These are phyloP conservation scores for Zygoascus bituminiphila DNA, from an alignment of 805 yeast species.

Conservation along the genomic window DNA sequence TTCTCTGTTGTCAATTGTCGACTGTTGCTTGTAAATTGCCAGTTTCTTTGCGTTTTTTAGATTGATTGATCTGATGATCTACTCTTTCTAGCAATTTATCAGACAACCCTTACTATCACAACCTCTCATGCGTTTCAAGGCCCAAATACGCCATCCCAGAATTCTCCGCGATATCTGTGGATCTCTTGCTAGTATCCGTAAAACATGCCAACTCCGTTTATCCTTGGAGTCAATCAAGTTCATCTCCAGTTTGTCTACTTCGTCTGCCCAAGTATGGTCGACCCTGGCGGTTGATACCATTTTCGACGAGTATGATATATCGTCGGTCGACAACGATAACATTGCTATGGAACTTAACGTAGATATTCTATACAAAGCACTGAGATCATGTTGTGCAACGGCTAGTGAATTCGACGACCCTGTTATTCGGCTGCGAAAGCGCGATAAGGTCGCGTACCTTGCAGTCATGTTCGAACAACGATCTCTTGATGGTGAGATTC, in stretches of 20 bases:
- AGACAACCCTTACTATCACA: too few species aligned
- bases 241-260: constrained; percentile 38
- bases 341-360: constrained; percentile 55
- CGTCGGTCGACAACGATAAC: constrained; percentile 37
- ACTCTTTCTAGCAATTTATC: too few species aligned
- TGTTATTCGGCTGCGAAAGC: constrained; percentile 16
- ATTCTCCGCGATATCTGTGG: constrained; percentile 33
- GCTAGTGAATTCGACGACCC: constrained; percentile 26
- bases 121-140: constrained; percentile 6
- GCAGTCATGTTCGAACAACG: constrained; percentile 51
- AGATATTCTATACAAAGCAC: constrained; percentile 50
- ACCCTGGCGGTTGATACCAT: constrained; percentile 37
- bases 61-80: too few species aligned
- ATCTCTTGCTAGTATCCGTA: constrained; percentile 45
- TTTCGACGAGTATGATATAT: constrained; percentile 44
- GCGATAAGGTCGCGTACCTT: constrained; percentile 42
- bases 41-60: too few species aligned
- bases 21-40: too few species aligned
- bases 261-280: constrained; percentile 66
- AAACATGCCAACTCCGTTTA: constrained; percentile 49
- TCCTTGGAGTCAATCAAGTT: constrained; percentile 41
- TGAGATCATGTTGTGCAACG: constrained; percentile 44
- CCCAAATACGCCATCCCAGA: constrained; percentile 3
- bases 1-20: too few species aligned
- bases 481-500: constrained; percentile 38